Evolutionary conservation across 441 rosid genomes (phyloP), one percentile per base, ranked within the genome.

Genomic region (Gossypium aridum): DNA sequence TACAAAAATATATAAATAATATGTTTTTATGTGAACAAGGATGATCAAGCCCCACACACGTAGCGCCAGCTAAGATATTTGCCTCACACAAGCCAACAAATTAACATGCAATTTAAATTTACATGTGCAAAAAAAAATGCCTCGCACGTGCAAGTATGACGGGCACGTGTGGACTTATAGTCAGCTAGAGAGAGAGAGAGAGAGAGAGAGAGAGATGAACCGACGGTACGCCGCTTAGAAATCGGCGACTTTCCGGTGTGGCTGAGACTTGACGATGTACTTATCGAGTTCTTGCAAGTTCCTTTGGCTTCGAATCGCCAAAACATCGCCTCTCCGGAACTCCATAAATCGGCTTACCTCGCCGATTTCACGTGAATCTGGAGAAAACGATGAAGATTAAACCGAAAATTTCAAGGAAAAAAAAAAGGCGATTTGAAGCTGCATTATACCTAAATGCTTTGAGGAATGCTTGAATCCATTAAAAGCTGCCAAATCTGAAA

Each of bases 401-500:
- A 49, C n/a, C 1, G 23, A 31, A 19, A 2, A 64, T 39, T 34
- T 31, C 2, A 39, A 74, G 65, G 72, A 31, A 39, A 5, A 22
- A 4, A 51, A 25, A 63, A 61, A 23, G 19, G 20, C 34, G 73
- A 57, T 70, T 69, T 60, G 69, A 77, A 83, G 78, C 87, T 69
- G 85, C 90, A 86, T 78, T 83, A 47, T 83, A 91, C 97, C 94
- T 85, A 77, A 49, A 68, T 71, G 85, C 75, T 85, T 81, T 13
- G 85, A 68, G 43, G 77, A 49, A 57, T 74, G 89, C 84, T 81
- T 84, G 85, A 88, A 84, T 82, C 91, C 86, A 8, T 81, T 83
- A 77, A 94, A 92, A 73, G 83, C 87, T 76, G 88, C 89, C 80
- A 94, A 88, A 86, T 92, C 97, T 92, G 89, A 69, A 76, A 78